These are phyloP conservation scores for Kalmusia sp. DNA, from an alignment of 2,329 filamentous ascomycete genomes.

Conservation along the genomic window DNA sequence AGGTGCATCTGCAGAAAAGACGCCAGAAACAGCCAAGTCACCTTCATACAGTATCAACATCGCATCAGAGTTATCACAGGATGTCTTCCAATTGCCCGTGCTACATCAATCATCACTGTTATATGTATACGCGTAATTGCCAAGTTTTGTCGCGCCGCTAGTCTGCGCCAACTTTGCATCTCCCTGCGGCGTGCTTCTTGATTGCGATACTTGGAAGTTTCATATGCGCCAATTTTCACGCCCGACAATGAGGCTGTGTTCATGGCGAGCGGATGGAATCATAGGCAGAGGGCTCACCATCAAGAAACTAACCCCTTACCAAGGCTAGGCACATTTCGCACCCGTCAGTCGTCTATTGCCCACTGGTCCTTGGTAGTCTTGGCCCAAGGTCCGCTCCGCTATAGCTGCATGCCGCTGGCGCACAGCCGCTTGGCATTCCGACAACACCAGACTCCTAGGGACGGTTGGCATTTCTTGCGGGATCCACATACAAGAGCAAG, in stretches of 20 bases:
- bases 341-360: constrained; percentile 33
- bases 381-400: constrained; percentile 37
- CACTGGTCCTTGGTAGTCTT: constrained; percentile 34
- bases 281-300: constrained; percentile 22
- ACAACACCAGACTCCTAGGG: constrained; percentile 36
- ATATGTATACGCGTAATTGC: constrained; percentile 3
- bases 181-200: neutral
- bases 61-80: too few species aligned
- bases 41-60: too few species aligned
- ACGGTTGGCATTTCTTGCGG: constrained; percentile 45
- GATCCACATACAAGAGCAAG: constrained; percentile 36
- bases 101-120: neutral
- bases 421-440: constrained; percentile 37
- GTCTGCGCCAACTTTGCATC: neutral
- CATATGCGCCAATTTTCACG: neutral
- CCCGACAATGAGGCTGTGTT: constrained; percentile 34
- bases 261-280: constrained; percentile 13
- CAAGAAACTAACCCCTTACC: constrained; percentile 36
- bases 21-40: too few species aligned
- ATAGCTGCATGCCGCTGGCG: constrained; percentile 34
- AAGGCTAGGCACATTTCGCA: constrained; percentile 38
- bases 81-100: neutral
- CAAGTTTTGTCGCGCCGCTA: neutral
- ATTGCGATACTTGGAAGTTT: constrained; percentile 1
- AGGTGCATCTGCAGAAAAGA: too few species aligned